These are phyloP conservation scores for Penicillium angulare DNA, from an alignment of 495 filamentous ascomycete genomes.

Conservation along the genomic window DNA sequence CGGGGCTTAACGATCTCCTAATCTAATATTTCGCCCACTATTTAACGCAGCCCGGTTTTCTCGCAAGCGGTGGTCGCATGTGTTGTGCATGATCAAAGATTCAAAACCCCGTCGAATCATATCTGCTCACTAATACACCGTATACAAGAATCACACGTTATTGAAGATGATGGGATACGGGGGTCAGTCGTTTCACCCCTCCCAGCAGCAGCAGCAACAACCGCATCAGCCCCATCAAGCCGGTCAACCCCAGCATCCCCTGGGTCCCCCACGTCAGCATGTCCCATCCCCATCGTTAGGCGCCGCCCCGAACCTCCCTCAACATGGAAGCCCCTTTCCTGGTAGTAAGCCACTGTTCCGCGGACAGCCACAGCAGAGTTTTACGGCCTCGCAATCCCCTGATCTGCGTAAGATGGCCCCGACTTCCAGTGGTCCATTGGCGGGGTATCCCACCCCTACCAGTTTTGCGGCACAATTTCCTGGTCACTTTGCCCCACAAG, in stretches of 20 bases:
- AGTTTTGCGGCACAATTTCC: slow-evolving; percentile 31
- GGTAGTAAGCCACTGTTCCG: slow-evolving; percentile 29
- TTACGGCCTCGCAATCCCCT: slow-evolving; percentile 30
- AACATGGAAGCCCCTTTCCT: slow-evolving; percentile 29
- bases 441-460: slow-evolving; percentile 31
- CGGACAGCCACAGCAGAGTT: slow-evolving; percentile 29
- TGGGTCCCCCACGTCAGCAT: slow-evolving; percentile 9
- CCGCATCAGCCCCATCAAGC: slow-evolving; percentile 24
- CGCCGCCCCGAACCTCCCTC: slow-evolving; percentile 25
- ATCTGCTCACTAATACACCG: slow-evolving; percentile 19
- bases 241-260: slow-evolving; percentile 26
- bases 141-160: slow-evolving; percentile 13
- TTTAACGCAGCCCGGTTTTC: neutral
- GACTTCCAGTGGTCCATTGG: slow-evolving; percentile 30
- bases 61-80: slow-evolving; percentile 19
- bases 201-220: slow-evolving; percentile 27
- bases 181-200: slow-evolving; percentile 33
- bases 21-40: neutral
- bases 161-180: slow-evolving; percentile 34
- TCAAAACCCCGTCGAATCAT: slow-evolving; percentile 8
- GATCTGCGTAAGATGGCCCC: slow-evolving; percentile 42
- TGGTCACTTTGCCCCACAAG: slow-evolving; percentile 33
- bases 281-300: slow-evolving; percentile 33
- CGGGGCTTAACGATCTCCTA: neutral
- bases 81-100: slow-evolving; percentile 8